Evolutionary conservation across 345 rosid genomes (phyloP).

Genomic region (Euphorbia lathyris): DNA sequence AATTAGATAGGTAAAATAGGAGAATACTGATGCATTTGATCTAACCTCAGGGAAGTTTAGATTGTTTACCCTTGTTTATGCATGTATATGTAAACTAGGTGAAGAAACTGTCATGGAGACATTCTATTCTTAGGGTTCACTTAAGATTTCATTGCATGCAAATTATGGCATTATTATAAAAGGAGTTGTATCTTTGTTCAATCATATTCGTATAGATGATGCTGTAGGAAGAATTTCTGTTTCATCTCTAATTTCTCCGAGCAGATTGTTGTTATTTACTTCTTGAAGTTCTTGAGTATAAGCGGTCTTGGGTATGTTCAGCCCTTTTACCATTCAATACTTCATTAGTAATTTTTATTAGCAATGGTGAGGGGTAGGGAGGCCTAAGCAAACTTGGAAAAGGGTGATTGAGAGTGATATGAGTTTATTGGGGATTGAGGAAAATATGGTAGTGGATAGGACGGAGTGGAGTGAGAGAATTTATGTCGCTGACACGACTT

Average conservation of each 20-base stretch:
- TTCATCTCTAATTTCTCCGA: neutral
- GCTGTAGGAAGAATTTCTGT: neutral
- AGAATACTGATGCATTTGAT: too few species aligned
- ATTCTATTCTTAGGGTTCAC: neutral
- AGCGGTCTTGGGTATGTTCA: neutral
- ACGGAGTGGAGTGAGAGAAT: too few species aligned
- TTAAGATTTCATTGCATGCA: neutral
- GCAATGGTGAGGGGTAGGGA: too few species aligned
- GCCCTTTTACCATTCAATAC: neutral
- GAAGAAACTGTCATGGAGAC: neutral
- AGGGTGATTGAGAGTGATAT: too few species aligned
- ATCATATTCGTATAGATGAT: neutral
- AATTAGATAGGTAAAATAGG: too few species aligned
- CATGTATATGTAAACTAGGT: neutral
- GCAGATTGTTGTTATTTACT: too few species aligned
- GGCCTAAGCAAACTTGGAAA: too few species aligned
- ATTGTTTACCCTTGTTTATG: neutral
- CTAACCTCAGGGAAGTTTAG: too few species aligned
- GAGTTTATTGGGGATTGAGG: too few species aligned
- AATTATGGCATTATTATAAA: neutral
- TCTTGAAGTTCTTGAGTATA: neutral
- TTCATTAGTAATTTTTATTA: too few species aligned
- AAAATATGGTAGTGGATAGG: too few species aligned
- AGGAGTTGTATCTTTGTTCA: neutral
- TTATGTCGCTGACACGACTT: too few species aligned